These are phyloP conservation scores for Salvia splendens DNA, from an alignment of 257 asterid species.

Conservation along the genomic window DNA sequence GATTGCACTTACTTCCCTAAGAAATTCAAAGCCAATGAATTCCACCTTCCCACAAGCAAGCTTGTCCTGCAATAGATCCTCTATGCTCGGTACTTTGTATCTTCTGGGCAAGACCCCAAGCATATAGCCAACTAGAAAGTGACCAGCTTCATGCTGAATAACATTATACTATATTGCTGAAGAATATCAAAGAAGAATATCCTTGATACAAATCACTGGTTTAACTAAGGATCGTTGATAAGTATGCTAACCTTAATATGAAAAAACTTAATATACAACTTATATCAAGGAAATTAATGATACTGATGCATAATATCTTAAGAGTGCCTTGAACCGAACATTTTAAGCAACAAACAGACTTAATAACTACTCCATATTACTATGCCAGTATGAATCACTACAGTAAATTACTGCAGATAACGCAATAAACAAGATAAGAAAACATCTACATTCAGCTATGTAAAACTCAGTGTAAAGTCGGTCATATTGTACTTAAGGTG, in stretches of 20 bases:
- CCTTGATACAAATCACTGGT: not conserved
- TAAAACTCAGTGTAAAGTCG: not conserved
- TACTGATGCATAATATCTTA: not conserved
- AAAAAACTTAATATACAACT: not conserved
- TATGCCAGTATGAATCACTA: not conserved
- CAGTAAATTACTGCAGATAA: not conserved
- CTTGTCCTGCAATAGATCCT: constrained; percentile 54
- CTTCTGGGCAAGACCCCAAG: constrained; percentile 69
- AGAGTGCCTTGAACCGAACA: not conserved
- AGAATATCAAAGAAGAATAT: constrained; percentile 5
- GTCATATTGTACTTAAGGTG: not conserved
- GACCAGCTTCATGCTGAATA: constrained; percentile 84
- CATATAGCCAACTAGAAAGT: constrained; percentile 72
- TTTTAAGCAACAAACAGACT: not conserved
- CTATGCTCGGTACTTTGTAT: constrained; percentile 58
- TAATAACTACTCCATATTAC: not conserved
- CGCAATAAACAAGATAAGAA: not conserved
- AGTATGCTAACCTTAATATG: not conserved
- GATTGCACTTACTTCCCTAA: constrained; percentile 50
- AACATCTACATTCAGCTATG: not conserved
- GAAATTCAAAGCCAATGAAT: constrained; percentile 67
- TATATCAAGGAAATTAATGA: not conserved
- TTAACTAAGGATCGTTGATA: not conserved
- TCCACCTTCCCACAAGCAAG: constrained; percentile 61
- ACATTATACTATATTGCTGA: constrained; percentile 7